phyloP scores from a whole-genome alignment of 2,329 filamentous ascomycete genomes.

The Curvularia sp. region DNA sequence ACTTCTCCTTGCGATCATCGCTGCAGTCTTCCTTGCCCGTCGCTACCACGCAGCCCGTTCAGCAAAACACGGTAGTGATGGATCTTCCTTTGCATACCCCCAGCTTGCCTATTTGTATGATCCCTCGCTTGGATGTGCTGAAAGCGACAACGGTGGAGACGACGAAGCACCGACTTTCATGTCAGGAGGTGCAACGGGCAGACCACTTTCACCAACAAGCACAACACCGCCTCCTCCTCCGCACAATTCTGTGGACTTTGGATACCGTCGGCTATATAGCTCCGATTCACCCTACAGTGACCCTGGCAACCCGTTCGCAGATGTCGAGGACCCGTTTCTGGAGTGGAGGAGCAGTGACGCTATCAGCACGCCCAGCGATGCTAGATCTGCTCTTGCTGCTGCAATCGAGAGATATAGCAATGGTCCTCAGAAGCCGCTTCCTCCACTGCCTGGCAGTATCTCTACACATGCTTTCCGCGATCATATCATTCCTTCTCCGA shows the following conservation, averaged over 20 bases:
- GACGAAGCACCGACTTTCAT: slow-evolving; percentile 34
- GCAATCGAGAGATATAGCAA: slow-evolving; percentile 22
- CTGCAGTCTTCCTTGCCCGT: slow-evolving; percentile 42
- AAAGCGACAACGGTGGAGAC: slow-evolving; percentile 7
- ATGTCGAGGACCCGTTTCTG: slow-evolving; percentile 10
- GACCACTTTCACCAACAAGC: slow-evolving; percentile 1
- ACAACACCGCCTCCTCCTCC: slow-evolving; percentile 9
- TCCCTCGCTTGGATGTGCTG: slow-evolving; percentile 25
- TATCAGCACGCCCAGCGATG: slow-evolving; percentile 14
- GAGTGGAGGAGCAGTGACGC: slow-evolving; percentile 16
- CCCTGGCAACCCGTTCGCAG: slow-evolving; percentile 21
- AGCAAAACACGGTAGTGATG: slow-evolving; percentile 28
- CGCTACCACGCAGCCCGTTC: slow-evolving; percentile 35
- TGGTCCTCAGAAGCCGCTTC: slow-evolving; percentile 14
- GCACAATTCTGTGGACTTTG: slow-evolving; percentile 5
- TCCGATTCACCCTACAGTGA: slow-evolving; percentile 20
- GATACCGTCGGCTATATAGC: slow-evolving; percentile 15
- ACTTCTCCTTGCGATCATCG: slow-evolving; percentile 44
- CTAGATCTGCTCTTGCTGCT: slow-evolving; percentile 24
- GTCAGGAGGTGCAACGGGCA: slow-evolving; percentile 30
- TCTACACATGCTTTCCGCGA: slow-evolving; percentile 13
- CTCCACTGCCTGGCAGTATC: not conserved
- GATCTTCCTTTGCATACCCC: slow-evolving; percentile 37
- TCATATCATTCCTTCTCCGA: slow-evolving; percentile 30
- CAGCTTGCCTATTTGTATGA: slow-evolving; percentile 47